phyloP scores from a whole-genome alignment of 192 early-diverging fungal genomes.

The Coemansia sp. region DNA sequence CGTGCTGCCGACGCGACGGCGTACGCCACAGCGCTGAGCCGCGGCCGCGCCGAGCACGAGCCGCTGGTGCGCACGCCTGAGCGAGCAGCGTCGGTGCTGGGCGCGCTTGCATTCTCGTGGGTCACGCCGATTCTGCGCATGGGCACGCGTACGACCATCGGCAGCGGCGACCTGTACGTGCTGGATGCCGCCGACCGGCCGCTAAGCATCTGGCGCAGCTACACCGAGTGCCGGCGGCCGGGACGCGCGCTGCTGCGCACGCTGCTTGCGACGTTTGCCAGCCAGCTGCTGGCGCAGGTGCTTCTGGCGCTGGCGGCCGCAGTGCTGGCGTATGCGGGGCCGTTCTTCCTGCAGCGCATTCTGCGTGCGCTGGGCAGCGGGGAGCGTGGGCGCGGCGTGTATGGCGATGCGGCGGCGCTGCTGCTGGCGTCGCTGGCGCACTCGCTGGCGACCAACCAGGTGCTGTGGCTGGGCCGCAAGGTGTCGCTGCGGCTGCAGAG shows the following conservation, averaged over 20 bases:
- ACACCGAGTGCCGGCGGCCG: conserved; percentile 4
- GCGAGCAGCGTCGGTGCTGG: conserved; percentile 22
- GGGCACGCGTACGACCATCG: conserved; percentile 55
- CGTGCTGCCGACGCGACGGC: conserved; percentile 5
- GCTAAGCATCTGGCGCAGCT: conserved; percentile 38
- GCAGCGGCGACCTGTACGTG: conserved; percentile 60
- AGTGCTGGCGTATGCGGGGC: conserved; percentile 48
- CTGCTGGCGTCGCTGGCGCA: conserved; percentile 52
- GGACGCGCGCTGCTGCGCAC: conserved; percentile 32
- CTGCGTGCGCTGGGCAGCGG: conserved; percentile 22
- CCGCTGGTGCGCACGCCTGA: conserved; percentile 38
- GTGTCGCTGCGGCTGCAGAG: conserved; percentile 61
- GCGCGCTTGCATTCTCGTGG: conserved; percentile 54
- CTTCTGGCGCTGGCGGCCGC: conserved; percentile 42
- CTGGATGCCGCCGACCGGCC: conserved; percentile 57
- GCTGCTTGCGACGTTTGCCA: conserved; percentile 43
- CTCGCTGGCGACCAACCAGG: conserved; percentile 58
- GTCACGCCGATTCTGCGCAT: conserved; percentile 62
- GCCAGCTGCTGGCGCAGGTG: conserved; percentile 48
- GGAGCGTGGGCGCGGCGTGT: conserved; percentile 11
- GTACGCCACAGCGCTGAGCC: conserved; percentile 34
- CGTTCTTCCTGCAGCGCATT: conserved; percentile 62
- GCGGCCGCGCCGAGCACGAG: conserved; percentile 14
- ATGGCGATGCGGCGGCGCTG: conserved; percentile 61
- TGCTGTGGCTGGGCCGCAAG: conserved; percentile 67